These are phyloP conservation scores for Cystobasidium ongulense DNA, from an alignment of 768 basidiomycete species.

Conservation along the genomic window DNA sequence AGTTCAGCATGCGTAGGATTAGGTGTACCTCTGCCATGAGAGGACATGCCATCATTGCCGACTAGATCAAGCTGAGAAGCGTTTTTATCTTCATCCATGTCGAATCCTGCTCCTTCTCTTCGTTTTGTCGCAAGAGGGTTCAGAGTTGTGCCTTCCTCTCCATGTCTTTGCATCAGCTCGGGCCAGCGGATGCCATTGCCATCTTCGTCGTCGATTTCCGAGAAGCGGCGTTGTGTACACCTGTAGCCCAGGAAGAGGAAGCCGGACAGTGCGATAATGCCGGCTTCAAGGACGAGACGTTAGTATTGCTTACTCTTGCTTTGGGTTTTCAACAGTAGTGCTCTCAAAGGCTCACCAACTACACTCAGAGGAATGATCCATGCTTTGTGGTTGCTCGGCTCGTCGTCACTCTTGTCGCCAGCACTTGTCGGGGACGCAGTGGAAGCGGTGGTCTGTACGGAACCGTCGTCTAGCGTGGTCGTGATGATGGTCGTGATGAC, in stretches of 20 bases:
- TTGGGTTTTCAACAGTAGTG: no score
- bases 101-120: constrained; percentile 36
- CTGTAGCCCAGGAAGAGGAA: constrained; percentile 36
- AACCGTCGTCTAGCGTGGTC: constrained; percentile 4
- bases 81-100: constrained; percentile 32
- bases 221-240: constrained; percentile 36
- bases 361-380: constrained; percentile 29
- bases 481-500: constrained; percentile 21
- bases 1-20: not conserved
- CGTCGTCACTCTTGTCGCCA: not conserved
- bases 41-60: not conserved
- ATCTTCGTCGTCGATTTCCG: constrained; percentile 35
- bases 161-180: constrained; percentile 34
- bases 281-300: not conserved
- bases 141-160: constrained; percentile 32
- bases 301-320: no score
- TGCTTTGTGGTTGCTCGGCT: not conserved
- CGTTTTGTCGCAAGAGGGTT: constrained; percentile 38
- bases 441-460: not conserved
- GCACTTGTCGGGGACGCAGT: not conserved
- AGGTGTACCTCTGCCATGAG: constrained; percentile 9
- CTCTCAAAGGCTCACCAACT: constrained; percentile 25
- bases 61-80: constrained; percentile 1
- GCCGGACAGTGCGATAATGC: constrained; percentile 31
- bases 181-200: constrained; percentile 39